Percentiles rank a stretch among this genome's conserved stretches.
Conservation (phyloP, 2,329 filamentous ascomycete species). For the Cylindrodendrum hubeiense region DNA sequence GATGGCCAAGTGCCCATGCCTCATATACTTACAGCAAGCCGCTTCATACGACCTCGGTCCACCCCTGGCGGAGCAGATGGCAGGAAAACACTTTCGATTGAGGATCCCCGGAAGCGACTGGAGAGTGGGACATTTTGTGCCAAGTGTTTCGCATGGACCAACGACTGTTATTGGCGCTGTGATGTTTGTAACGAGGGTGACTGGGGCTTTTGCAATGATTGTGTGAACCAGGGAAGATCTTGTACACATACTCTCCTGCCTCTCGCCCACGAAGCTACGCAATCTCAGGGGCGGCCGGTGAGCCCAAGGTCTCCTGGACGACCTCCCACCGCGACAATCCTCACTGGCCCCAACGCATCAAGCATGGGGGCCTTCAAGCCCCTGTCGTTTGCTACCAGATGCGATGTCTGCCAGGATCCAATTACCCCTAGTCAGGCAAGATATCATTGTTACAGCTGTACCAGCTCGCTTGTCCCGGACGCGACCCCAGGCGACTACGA, state of each 20-base stretch:
- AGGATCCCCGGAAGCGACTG: constrained; percentile 76
- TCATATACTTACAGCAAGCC: constrained; percentile 70
- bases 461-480: constrained; percentile 61
- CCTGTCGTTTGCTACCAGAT: constrained; percentile 79
- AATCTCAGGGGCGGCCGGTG: constrained; percentile 51
- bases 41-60: constrained; percentile 65
- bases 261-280: constrained; percentile 70
- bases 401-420: constrained; percentile 80
- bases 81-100: constrained; percentile 69
- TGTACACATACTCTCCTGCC: constrained; percentile 88
- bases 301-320: constrained; percentile 58
- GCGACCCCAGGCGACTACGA: constrained; percentile 82
- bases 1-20: constrained; percentile 59
- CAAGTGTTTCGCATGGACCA: constrained; percentile 78
- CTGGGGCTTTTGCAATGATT: constrained; percentile 93
- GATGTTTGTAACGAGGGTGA: constrained; percentile 89
- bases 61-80: constrained; percentile 66
- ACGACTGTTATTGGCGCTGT: constrained; percentile 92
- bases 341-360: constrained; percentile 59
- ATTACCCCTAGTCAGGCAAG: constrained; percentile 78
- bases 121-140: constrained; percentile 89
- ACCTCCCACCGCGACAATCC: constrained; percentile 61
- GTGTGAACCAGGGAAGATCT: constrained; percentile 83
- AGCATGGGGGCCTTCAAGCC: constrained; percentile 71
- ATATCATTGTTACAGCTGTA: constrained; percentile 85